Conservation (phyloP, 1,284 basidiomycete genomes). For the Cronartium quercuum region DNA sequence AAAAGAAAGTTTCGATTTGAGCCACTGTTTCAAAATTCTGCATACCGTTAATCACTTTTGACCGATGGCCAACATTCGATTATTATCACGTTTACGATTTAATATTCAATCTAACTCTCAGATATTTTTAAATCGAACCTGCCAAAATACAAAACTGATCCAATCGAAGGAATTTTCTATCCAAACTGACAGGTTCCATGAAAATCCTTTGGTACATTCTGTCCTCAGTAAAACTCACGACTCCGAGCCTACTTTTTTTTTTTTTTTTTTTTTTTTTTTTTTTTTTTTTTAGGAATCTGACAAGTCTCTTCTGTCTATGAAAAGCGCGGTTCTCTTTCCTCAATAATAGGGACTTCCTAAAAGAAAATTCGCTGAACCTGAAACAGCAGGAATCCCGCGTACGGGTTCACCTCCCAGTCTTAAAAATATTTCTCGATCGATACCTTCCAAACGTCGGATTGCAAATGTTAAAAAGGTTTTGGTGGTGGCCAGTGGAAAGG, state of each 20-base stretch:
- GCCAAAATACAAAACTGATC: not conserved
- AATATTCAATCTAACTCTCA: not conserved
- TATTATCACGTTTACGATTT: not conserved
- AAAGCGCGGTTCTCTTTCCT: not conserved
- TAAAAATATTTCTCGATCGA: slow-evolving; percentile 21
- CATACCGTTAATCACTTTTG: too few species aligned
- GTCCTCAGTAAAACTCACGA: not conserved
- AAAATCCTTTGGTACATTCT: slow-evolving; percentile 1
- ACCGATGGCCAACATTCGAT: too few species aligned
- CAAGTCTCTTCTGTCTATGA: not conserved
- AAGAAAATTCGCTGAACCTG: not conserved
- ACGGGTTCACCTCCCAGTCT: slow-evolving; percentile 18
- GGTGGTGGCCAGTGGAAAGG: slow-evolving; percentile 88
- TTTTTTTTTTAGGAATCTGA: not conserved
- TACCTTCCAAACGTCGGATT: slow-evolving; percentile 42
- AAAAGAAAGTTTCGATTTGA: too few species aligned
- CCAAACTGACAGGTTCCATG: not conserved
- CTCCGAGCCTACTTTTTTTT: too few species aligned
- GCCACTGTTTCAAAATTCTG: too few species aligned
- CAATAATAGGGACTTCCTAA: not conserved
- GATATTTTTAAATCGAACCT: not conserved
- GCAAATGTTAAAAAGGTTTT: slow-evolving; percentile 60
- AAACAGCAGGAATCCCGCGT: slow-evolving; percentile 8
- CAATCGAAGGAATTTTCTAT: not conserved
- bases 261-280: not conserved